Evolutionary conservation across 495 filamentous ascomycete genomes (phyloP), one percentile per base, ranked within the genome.

Genomic region (Arthonia radiata): DNA sequence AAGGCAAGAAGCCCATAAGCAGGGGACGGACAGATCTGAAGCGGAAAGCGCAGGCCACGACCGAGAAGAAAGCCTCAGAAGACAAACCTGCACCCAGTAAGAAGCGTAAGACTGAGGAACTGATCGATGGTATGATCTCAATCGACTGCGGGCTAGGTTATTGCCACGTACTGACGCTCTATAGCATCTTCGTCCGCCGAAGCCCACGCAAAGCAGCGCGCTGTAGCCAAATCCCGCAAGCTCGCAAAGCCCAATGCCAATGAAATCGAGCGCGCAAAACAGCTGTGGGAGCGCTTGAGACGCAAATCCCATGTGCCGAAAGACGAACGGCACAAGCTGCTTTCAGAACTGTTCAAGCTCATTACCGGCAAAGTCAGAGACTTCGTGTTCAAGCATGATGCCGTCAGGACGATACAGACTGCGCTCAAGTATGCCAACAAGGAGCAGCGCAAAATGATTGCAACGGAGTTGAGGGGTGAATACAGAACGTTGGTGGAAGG

Each of bases 371-470:
- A 70, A 11, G 70, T 94, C 38, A 79, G 78, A 42, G 89, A 93
- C 26, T 90, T 92, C 34, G 83, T 92, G 14, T 74, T 99, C 54
- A 99, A 94, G 57, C 89, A 99, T 47, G 89, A 99, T 41, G 76
- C 81, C 6, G 86, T 91, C 14, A 63, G 89, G 28, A 77, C 91
- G 24, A 67, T 99, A 16, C 89, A 99, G 54, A 91, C 80, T 5
- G 83, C 81, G 16, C 59, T 99, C 47, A 99, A 94, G 48, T 94
- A 94, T 47, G 76, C 78, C 18, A 90, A 73, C 31, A 54, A 64
- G 13, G 64, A 69, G 31, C 82, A 91, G 46, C 62, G 77, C 33
- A 74, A 69, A 48, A 63, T 69, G 50, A 94, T 99, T 38, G 80
- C 80, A 3, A 56, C 53, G 32, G 89, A 94, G 46, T 55, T 99